Percentiles rank a stretch among this genome's conserved stretches.
Conservation (phyloP, 2,329 filamentous ascomycete genomes). For the Epichloe gansuensis region DNA sequence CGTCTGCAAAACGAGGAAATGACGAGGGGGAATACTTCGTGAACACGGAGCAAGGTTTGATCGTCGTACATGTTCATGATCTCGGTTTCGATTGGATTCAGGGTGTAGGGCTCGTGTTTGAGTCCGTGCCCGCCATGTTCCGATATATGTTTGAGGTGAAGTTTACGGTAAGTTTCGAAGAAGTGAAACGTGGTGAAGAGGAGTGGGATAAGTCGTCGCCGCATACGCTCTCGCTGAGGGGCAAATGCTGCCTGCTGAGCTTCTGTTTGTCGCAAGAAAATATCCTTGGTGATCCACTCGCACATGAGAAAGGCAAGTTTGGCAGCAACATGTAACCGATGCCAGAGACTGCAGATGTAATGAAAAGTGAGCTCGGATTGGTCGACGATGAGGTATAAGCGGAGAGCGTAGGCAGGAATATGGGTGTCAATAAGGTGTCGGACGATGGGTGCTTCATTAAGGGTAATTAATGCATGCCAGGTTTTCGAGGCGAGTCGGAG, state of each 20-base stretch:
- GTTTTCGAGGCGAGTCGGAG: conserved; percentile 44
- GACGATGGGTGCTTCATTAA: conserved; percentile 48
- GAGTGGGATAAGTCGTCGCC: conserved; percentile 47
- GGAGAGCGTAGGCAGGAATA: conserved; percentile 46
- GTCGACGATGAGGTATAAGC: conserved; percentile 43
- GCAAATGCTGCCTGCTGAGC: conserved; percentile 43
- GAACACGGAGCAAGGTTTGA: conserved; percentile 46
- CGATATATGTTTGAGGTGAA: conserved; percentile 44
- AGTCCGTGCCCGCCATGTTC: conserved; percentile 40
- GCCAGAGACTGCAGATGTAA: conserved; percentile 52
- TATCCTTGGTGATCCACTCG: conserved; percentile 52
- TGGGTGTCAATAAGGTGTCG: conserved; percentile 47
- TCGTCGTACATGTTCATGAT: conserved; percentile 55
- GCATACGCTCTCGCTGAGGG: conserved; percentile 50
- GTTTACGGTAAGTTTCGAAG: conserved; percentile 49
- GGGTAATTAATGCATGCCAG: conserved; percentile 45
- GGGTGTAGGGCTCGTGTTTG: conserved; percentile 38
- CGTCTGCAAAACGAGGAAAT: conserved; percentile 52
- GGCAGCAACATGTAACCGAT: conserved; percentile 49
- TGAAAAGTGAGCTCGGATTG: conserved; percentile 39
- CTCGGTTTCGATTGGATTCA: conserved; percentile 48
- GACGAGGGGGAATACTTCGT: conserved; percentile 51
- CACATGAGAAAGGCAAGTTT: conserved; percentile 50
- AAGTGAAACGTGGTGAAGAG: conserved; percentile 56
- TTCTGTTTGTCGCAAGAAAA: conserved; percentile 46